Percentiles rank a stretch among this genome's conserved stretches.
These are phyloP conservation scores for Fusarium devonianum DNA, from an alignment of 2,329 filamentous ascomycete species.

Conservation along the genomic window DNA sequence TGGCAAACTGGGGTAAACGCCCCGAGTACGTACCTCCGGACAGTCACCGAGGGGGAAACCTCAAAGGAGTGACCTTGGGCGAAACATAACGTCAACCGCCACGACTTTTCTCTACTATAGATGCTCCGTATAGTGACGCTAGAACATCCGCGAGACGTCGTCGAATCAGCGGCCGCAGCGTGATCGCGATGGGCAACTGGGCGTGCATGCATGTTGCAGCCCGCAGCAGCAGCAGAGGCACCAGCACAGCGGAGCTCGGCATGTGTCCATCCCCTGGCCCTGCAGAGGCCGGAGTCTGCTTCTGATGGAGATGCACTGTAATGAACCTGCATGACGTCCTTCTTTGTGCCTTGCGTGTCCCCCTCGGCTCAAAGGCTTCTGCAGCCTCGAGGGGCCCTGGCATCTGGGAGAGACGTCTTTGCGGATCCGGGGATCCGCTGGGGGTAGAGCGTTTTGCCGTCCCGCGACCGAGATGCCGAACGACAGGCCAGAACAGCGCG, in stretches of 20 bases:
- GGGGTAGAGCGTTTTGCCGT: conserved; percentile 39
- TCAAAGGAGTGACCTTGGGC: background rate
- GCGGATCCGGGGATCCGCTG: conserved; percentile 3
- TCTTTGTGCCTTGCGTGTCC: background rate
- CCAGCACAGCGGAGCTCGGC: conserved; percentile 2
- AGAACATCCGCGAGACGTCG: too few species aligned
- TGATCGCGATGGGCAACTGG: conserved; percentile 27
- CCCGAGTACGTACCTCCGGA: conserved; percentile 39
- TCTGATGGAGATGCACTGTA: too few species aligned
- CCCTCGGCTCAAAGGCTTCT: conserved; percentile 38
- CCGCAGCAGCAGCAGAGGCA: background rate
- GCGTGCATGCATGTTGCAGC: conserved; percentile 4
- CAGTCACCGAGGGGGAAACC: conserved; percentile 34
- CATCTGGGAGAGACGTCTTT: background rate
- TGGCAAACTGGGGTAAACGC: conserved; percentile 3
- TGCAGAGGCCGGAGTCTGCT: background rate
- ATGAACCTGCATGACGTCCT: conserved; percentile 31
- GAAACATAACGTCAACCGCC: too few species aligned
- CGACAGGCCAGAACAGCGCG: too few species aligned
- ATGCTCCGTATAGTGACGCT: background rate
- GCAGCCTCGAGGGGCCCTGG: background rate
- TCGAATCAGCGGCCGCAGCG: conserved; percentile 18
- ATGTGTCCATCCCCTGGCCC: conserved; percentile 6
- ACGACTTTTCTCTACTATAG: too few species aligned
- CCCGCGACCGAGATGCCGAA: conserved; percentile 59